These are phyloP conservation scores for Thielaviopsis populi DNA, from an alignment of 2,329 filamentous ascomycete genomes.

Conservation along the genomic window DNA sequence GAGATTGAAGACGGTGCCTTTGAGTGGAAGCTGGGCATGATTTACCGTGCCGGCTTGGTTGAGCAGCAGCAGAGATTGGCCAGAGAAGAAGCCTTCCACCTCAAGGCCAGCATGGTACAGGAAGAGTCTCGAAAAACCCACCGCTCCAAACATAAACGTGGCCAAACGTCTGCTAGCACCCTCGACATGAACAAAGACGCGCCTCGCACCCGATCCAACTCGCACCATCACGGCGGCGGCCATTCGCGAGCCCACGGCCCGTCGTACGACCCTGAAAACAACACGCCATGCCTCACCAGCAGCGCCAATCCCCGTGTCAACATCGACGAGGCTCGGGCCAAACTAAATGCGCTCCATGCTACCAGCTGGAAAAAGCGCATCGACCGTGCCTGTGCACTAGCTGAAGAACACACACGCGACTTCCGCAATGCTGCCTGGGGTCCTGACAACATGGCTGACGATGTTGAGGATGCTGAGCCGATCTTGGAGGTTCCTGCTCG, in stretches of 20 bases:
- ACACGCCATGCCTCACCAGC: constrained; percentile 26
- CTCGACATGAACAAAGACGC: constrained; percentile 17
- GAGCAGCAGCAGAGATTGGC: constrained; percentile 85
- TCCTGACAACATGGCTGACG: constrained; percentile 62
- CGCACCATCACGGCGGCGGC: constrained; percentile 24
- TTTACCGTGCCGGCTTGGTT: constrained; percentile 74
- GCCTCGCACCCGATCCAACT: constrained; percentile 31
- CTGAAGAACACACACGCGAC: constrained; percentile 61
- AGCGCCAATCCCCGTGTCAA: constrained; percentile 26
- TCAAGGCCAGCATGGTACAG: constrained; percentile 74
- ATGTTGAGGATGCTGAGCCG: constrained; percentile 66
- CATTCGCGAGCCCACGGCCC: constrained; percentile 39
- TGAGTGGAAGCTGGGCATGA: constrained; percentile 91
- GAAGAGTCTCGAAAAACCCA: constrained; percentile 47
- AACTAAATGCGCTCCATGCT: constrained; percentile 65
- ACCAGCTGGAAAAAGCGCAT: constrained; percentile 89
- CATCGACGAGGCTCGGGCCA: constrained; percentile 59
- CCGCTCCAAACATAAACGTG: constrained; percentile 31
- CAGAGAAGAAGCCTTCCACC: constrained; percentile 72
- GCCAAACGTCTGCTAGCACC: constrained; percentile 16
- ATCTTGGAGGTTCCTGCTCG: constrained; percentile 75
- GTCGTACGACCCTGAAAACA: constrained; percentile 68
- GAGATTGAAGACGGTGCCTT: constrained; percentile 93
- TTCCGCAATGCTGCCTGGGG: constrained; percentile 71
- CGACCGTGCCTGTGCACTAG: constrained; percentile 54